Evolutionary conservation across 2,329 filamentous ascomycete species (phyloP), one percentile per base, ranked within the genome.

Genomic region (Monascus ruber): DNA sequence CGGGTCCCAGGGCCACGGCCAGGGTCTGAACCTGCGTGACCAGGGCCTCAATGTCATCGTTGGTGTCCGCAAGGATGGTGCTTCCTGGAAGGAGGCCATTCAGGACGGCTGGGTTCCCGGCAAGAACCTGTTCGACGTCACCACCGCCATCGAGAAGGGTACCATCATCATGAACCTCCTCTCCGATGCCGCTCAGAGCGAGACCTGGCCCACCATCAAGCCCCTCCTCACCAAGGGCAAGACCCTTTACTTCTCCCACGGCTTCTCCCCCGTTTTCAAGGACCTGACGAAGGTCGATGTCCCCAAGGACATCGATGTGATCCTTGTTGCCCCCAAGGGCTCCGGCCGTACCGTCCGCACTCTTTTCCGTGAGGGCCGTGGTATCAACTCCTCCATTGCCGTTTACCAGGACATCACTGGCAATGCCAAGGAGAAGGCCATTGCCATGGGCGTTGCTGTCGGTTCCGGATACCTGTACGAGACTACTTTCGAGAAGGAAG

Each of bases 191-290:
- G 91, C 91, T 56, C 91, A 98, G 79, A 87, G 80, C 60, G 91
- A 96, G 83, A 98, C 91, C 49, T 98, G 91, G 91, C 88, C 91
- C 60, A 74, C 80, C 57, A 91, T 98, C 72, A 96, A 95, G 83
- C 91, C 91, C 63, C 85, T 94, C 73, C 76, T 98, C 62, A 88
- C 83, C 70, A 89, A 96, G 85, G 91, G 86, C 75, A 98, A 98
- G 89, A 98, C 91, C 46, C 85, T 98, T 56, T 98, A 98, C 83
- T 98, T 98, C 80, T 96, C 91, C 56, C 91, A 98, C 80, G 91
- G 91, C 63, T 98, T 98, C 85, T 96, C 91, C 48, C 91, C 91
- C 65, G 88, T 98, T 71, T 98, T 98, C 85, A 95, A 95, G 78
- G 83, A 94, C 68, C 81, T 91, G 65, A 98, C 91, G 78, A 94